Percentiles rank a stretch among this genome's conserved stretches.
phyloP scores from a whole-genome alignment of 2,329 filamentous ascomycete genomes.

The Xylaria sp. region DNA sequence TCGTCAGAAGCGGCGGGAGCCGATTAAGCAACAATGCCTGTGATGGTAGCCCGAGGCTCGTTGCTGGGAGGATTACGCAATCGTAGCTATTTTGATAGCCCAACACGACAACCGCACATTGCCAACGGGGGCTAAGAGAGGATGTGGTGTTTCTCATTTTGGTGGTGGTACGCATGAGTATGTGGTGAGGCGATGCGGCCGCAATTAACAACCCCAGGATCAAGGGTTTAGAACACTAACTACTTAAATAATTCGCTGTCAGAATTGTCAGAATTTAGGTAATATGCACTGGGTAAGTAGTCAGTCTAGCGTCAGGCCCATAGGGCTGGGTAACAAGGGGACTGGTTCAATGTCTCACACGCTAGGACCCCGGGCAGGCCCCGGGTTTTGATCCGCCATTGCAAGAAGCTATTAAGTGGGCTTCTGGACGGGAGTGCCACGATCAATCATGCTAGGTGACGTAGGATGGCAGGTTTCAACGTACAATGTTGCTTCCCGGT shows the following conservation, averaged over 20 bases:
- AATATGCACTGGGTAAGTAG: not conserved
- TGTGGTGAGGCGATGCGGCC: conserved; percentile 15
- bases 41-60: not conserved
- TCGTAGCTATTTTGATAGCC: conserved; percentile 1
- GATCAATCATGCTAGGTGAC: conserved; percentile 26
- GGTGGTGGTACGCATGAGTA: conserved; percentile 2
- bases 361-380: conserved; percentile 9
- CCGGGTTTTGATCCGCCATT: conserved; percentile 24
- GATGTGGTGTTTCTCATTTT: not conserved
- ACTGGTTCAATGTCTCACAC: not conserved
- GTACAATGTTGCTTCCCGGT: not conserved
- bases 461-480: conserved; percentile 16
- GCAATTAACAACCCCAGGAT: not conserved
- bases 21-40: not conserved
- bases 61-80: conserved; percentile 1
- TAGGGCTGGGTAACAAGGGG: conserved; percentile 19
- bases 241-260: no score
- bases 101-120: conserved; percentile 4
- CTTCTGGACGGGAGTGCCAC: conserved; percentile 9
- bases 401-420: conserved; percentile 14
- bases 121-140: conserved; percentile 3
- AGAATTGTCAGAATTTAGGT: conserved; percentile 6
- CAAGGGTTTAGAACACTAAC: not conserved
- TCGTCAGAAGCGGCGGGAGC: conserved; percentile 1
- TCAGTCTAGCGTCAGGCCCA: conserved; percentile 1